Percentiles rank a stretch among this genome's conserved stretches.
These are phyloP conservation scores for Daldinia concentrica DNA, from an alignment of 495 filamentous ascomycete genomes.

Conservation along the genomic window DNA sequence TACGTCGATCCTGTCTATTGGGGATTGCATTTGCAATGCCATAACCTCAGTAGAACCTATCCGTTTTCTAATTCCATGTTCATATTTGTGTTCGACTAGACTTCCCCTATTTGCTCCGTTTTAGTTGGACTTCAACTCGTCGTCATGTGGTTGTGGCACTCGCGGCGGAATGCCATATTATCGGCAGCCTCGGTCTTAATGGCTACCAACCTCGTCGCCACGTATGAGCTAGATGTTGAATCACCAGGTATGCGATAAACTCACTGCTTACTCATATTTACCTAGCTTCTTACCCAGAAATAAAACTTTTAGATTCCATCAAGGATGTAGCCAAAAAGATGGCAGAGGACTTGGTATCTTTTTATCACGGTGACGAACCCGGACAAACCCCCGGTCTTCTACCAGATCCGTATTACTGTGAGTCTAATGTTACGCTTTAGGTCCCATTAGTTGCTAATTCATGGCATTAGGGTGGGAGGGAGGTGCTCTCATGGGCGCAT, in stretches of 20 bases:
- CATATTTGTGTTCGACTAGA: conserved; percentile 2
- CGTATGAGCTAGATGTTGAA: conserved; percentile 35
- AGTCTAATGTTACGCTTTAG: conserved; percentile 5
- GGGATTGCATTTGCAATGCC: conserved; percentile 31
- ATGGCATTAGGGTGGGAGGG: conserved; percentile 81
- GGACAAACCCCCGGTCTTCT: conserved; percentile 61
- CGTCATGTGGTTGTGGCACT: conserved; percentile 30
- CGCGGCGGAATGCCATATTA: conserved; percentile 25
- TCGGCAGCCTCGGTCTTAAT: conserved; percentile 31
- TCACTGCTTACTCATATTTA: neutral
- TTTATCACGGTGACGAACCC: conserved; percentile 71
- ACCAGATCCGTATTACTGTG: conserved; percentile 57
- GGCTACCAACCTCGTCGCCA: conserved; percentile 12
- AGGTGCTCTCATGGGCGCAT: conserved; percentile 74
- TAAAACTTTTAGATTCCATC: conserved; percentile 65
- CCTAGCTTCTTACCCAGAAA: conserved; percentile 7
- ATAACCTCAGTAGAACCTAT: conserved; percentile 18
- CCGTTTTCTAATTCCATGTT: conserved; percentile 27
- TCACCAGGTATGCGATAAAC: conserved; percentile 25
- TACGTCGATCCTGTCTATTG: conserved; percentile 7
- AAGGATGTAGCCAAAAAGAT: conserved; percentile 67
- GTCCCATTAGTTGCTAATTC: conserved; percentile 43
- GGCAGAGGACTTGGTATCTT: conserved; percentile 72
- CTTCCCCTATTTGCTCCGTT: conserved; percentile 8
- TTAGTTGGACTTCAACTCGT: conserved; percentile 20